phyloP scores from a whole-genome alignment of 805 yeast species.

The Trichomonascus vanleenenianus region DNA sequence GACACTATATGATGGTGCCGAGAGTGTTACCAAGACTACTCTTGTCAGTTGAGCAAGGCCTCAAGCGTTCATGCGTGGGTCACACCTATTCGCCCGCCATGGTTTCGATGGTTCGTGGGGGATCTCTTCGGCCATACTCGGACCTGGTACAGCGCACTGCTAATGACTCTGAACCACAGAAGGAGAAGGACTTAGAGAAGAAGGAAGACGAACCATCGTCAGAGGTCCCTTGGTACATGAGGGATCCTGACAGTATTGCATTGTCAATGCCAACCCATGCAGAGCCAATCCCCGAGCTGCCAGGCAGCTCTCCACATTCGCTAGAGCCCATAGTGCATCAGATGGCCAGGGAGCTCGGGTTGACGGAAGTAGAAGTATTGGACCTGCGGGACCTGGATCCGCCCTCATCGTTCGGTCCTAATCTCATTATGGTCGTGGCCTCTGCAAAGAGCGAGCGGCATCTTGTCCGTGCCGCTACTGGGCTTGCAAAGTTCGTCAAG shows the following conservation, averaged over 20 bases:
- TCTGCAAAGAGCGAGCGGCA: constrained; percentile 77
- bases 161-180: background rate
- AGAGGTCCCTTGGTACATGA: constrained; percentile 18
- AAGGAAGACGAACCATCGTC: background rate
- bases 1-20: background rate
- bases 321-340: constrained; percentile 39
- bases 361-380: constrained; percentile 52
- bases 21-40: too few relatives aligned
- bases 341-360: constrained; percentile 54
- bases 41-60: too few relatives aligned
- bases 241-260: constrained; percentile 11
- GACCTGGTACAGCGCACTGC: too few relatives aligned
- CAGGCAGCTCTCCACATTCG: constrained; percentile 48
- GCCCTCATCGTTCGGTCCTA: constrained; percentile 34
- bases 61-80: too few relatives aligned
- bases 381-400: constrained; percentile 45
- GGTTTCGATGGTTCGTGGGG: too few relatives aligned
- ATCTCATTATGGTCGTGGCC: constrained; percentile 49
- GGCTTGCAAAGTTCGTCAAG: constrained; percentile 52
- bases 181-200: too few relatives aligned
- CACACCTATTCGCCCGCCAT: too few relatives aligned
- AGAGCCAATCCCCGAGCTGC: constrained; percentile 47
- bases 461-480: constrained; percentile 58
- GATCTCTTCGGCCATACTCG: too few relatives aligned
- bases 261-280: constrained; percentile 3